Base-by-base conservation (phyloP, 1,139 yeast genomes). In the Nakaseomyces delphensis region DNA sequence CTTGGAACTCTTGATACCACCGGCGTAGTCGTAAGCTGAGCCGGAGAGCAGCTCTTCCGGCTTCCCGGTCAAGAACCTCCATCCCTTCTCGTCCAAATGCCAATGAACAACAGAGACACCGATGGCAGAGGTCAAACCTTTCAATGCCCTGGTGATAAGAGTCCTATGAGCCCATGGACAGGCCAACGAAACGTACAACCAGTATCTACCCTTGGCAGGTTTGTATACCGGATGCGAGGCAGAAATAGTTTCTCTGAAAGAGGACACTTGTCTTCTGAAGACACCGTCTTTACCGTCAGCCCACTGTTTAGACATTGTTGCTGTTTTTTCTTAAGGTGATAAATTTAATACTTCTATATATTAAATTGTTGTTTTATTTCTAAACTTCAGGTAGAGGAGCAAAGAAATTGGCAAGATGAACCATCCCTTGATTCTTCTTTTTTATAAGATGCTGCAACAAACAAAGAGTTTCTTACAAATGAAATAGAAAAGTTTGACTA, bases 121-220 rank as follows among this genome's bases (percentile, higher is more conserved):
- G 47, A 80, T 76, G n/a, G 71, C 62, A 10, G 66, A 56, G 8
- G 61, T 61, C 50, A 91, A 70, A 2, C 96, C 96, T 66, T 87
- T 87, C 51, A 89, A 70, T n/a, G 72, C 65, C 42, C 96, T 68
- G 6, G 82, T 72, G 45, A 87, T 80, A 51, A 89, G 68, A 0
- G 93, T 77, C 49, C 97, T 74, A 59, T 86, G 95, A 1, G 97
- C 97, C 77, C 96, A 89, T 3, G 97, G 97, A 65, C 97, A 89
- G 1, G 96, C 96, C 42, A 70, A 68, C 1, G 93, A 81, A 16
- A 87, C 94, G 56, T 85, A 89, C 46, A 89, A 73, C 65, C 89
- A 96, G 62, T 89, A 89, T 55, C 97, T 73, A 48, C 76, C 77
- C 40, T 74, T 72, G 56, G 85, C 96, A 0, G 96, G 83, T 14